These are phyloP conservation scores for Geranium brycei DNA, from an alignment of 345 rosid genomes.

Conservation along the genomic window DNA sequence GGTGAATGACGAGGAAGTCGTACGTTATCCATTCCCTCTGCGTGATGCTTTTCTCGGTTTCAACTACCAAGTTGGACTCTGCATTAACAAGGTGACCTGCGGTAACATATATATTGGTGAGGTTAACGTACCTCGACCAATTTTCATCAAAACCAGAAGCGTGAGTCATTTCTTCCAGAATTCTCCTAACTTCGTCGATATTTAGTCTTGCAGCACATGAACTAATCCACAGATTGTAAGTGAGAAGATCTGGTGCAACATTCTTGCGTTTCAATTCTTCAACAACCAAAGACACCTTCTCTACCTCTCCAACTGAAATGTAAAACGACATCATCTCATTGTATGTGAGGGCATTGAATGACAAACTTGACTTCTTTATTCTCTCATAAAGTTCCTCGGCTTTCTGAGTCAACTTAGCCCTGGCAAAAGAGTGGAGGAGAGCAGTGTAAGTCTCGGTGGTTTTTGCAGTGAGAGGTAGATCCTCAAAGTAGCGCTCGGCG, in stretches of 20 bases:
- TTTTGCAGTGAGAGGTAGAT: constrained; percentile 36
- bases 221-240: constrained; percentile 83
- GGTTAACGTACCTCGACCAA: constrained; percentile 46
- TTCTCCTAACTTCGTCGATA: constrained; percentile 40
- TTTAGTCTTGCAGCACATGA: constrained; percentile 60
- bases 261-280: constrained; percentile 42
- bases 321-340: constrained; percentile 93
- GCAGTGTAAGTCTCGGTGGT: constrained; percentile 76
- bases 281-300: constrained; percentile 52
- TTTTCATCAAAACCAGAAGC: constrained; percentile 34
- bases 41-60: constrained; percentile 44
- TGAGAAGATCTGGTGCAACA: constrained; percentile 63
- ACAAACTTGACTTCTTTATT: constrained; percentile 35
- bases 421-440: constrained; percentile 77
- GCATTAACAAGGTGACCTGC: constrained; percentile 40
- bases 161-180: constrained; percentile 58
- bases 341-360: constrained; percentile 52
- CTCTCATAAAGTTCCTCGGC: constrained; percentile 55
- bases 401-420: constrained; percentile 39
- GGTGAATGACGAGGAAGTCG: constrained; percentile 66
- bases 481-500: constrained; percentile 83
- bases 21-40: constrained; percentile 88
- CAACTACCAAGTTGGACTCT: constrained; percentile 34
- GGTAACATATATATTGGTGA: constrained; percentile 38
- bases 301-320: constrained; percentile 77